Base-by-base conservation (phyloP, 768 basidiomycete genomes). In the Pisolithus marmoratus region DNA sequence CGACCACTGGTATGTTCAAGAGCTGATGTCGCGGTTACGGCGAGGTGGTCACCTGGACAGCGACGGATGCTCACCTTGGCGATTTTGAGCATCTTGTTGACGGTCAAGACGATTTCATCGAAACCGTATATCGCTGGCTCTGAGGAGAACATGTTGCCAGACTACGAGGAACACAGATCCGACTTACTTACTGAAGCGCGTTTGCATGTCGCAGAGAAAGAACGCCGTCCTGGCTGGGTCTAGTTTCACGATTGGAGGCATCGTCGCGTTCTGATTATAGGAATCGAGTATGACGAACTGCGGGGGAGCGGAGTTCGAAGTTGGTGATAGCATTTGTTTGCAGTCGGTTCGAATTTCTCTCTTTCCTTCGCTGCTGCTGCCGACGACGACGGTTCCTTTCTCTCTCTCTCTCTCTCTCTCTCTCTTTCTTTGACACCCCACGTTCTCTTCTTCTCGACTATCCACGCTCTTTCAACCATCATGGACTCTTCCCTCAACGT, bases 181-280 rank as follows among this genome's bases (percentile, higher is more conserved):
- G 42, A 53, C 82, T 55, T 58, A 90, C 90, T 71, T 58, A 90
- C 90, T 71, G 70, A 92, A 87, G 56, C 80, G 78, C 8, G 78
- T 73, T 69, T 94, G 93, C 2, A 94, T 69, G 66, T 95, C 94
- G 65, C 93, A 96, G 24, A 91, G 71, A 52, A 94, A 79, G 73
- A 95, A 81, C 45, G 87, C 62, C 15, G 80, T 70, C 19, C 59
- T 58, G 3, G 56, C 58, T 38, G 65, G 84, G 69, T 57, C 68
- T 59, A 67, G 69, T 50, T 61, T 73, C 17, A 60, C 58, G 36
- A 65, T 71, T 58, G 38, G 26, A 20, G 50, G 62, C 68, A 65
- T 67, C n/a, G 38, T 46, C 14, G 4, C 12, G 36, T 20, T 27
- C 8, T 9, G 29, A 29, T 29, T 29, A n/a, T n/a, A n/a, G n/a